Evolutionary conservation across 164 flowering plant species (phyloP).

Genomic region (Tinospora cordifolia): DNA sequence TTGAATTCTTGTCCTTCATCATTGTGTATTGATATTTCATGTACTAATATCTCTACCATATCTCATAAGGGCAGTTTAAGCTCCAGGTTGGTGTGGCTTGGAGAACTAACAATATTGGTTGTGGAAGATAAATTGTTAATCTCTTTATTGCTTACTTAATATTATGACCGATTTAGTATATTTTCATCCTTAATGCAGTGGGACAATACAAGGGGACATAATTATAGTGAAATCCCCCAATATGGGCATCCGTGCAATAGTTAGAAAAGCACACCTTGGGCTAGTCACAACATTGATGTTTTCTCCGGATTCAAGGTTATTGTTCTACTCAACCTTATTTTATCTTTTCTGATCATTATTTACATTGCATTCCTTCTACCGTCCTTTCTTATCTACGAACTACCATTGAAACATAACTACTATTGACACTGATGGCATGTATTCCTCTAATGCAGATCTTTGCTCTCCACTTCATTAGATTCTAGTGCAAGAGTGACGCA

Average conservation of each 20-base stretch:
- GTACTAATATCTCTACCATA: background rate
- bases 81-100: background rate
- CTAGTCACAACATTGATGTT: slow-evolving; percentile 64
- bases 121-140: background rate
- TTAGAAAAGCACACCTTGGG: slow-evolving; percentile 73
- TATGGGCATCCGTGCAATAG: slow-evolving; percentile 35
- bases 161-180: background rate
- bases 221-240: slow-evolving; percentile 38
- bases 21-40: background rate
- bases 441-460: slow-evolving; percentile 39
- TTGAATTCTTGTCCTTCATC: background rate
- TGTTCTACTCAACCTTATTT: slow-evolving; percentile 1
- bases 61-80: too few relatives aligned
- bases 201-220: slow-evolving; percentile 69
- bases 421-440: background rate
- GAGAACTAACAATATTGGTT: background rate
- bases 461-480: slow-evolving; percentile 72
- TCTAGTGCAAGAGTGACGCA: slow-evolving; percentile 74
- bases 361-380: background rate
- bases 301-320: slow-evolving; percentile 69
- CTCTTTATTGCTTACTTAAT: background rate
- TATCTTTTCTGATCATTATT: background rate
- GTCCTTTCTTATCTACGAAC: background rate
- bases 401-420: background rate
- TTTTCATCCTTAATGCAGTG: slow-evolving; percentile 43